phyloP scores from a whole-genome alignment of 805 yeast species.

The Zygosaccharomyces rouxii region DNA sequence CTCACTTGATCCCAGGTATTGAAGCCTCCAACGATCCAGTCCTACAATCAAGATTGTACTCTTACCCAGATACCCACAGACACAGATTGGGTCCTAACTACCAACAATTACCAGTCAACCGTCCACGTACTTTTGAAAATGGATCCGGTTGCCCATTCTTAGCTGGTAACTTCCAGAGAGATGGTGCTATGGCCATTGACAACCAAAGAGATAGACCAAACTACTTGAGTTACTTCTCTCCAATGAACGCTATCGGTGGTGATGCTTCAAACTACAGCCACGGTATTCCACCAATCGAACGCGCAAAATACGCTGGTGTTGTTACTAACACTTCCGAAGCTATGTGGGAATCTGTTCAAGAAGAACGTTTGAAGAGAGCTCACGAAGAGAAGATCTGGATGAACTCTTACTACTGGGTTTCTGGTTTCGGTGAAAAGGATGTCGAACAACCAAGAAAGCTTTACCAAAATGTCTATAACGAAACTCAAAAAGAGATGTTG shows the following conservation, averaged over 20 bases:
- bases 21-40: slow-evolving; percentile 77
- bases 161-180: slow-evolving; percentile 50
- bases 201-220: slow-evolving; percentile 50
- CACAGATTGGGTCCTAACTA: slow-evolving; percentile 70
- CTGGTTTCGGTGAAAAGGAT: slow-evolving; percentile 42
- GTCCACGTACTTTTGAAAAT: slow-evolving; percentile 41
- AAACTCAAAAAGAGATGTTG: slow-evolving; percentile 34
- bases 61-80: slow-evolving; percentile 74
- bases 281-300: slow-evolving; percentile 18
- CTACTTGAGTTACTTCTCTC: slow-evolving; percentile 39
- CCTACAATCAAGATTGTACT: slow-evolving; percentile 68
- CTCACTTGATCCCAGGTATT: slow-evolving; percentile 69
- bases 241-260: background rate
- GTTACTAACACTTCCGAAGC: slow-evolving; percentile 18
- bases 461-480: slow-evolving; percentile 39
- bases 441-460: slow-evolving; percentile 45
- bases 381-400: slow-evolving; percentile 25
- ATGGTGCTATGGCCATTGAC: slow-evolving; percentile 51
- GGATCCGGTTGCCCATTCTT: slow-evolving; percentile 41
- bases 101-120: slow-evolving; percentile 62
- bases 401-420: background rate
- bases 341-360: slow-evolving; percentile 39
- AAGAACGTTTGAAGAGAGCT: slow-evolving; percentile 35
- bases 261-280: slow-evolving; percentile 23
- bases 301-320: background rate